Conservation (phyloP, 2,329 filamentous ascomycete genomes). For the Neoscytalidium dimidiatum region DNA sequence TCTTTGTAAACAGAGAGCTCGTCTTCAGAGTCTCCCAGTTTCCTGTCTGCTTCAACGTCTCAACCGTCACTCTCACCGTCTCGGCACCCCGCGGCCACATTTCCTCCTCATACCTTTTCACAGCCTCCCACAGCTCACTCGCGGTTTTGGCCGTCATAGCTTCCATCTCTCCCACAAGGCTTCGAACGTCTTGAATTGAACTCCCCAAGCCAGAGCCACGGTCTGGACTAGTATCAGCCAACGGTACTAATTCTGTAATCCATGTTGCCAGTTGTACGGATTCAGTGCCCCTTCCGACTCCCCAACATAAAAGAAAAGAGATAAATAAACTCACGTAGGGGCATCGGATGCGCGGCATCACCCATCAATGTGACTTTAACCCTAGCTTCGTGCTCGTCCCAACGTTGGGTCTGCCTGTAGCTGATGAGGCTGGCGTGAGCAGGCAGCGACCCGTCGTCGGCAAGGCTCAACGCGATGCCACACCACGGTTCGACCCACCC, state of each 20-base stretch:
- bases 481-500: slow-evolving; percentile 37
- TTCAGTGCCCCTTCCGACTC: background rate
- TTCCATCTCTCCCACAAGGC: slow-evolving; percentile 34
- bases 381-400: slow-evolving; percentile 31
- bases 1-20: slow-evolving; percentile 36
- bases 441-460: slow-evolving; percentile 33
- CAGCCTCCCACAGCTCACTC: slow-evolving; percentile 22
- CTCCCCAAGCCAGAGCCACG: slow-evolving; percentile 54
- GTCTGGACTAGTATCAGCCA: slow-evolving; percentile 33
- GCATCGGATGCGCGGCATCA: slow-evolving; percentile 46
- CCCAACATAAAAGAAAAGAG: background rate
- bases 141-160: background rate
- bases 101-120: slow-evolving; percentile 36
- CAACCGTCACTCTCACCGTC: slow-evolving; percentile 34
- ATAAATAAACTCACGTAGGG: slow-evolving; percentile 27
- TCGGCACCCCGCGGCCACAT: slow-evolving; percentile 42
- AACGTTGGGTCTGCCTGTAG: slow-evolving; percentile 36
- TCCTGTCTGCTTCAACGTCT: slow-evolving; percentile 37
- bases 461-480: slow-evolving; percentile 42
- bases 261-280: background rate
- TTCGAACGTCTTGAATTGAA: slow-evolving; percentile 45
- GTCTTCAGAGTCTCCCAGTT: slow-evolving; percentile 38
- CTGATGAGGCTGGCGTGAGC: slow-evolving; percentile 39
- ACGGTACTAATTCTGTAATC: background rate
- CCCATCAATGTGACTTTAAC: slow-evolving; percentile 41